A percentile compares a stretch with the other conserved stretches of the same genome.
Conservation (phyloP, 805 yeast genomes). For the Hanseniaspora nectarophila region DNA sequence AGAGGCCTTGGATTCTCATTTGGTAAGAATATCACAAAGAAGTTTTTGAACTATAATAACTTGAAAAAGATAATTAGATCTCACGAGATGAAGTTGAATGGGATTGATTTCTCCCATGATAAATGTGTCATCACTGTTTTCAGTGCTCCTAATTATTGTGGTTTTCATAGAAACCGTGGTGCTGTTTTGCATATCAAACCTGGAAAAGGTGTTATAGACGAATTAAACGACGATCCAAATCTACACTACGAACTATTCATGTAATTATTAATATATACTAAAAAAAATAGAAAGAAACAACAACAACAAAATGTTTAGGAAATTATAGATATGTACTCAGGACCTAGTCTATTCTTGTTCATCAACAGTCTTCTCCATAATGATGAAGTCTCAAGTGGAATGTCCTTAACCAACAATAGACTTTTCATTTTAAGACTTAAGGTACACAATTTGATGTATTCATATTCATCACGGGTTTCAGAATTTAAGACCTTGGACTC, state of each 20-base stretch:
- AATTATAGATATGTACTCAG: slow-evolving; percentile 20
- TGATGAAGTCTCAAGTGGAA: not conserved
- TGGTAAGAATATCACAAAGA: slow-evolving; percentile 86
- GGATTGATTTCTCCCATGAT: slow-evolving; percentile 77
- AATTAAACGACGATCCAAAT: slow-evolving; percentile 35
- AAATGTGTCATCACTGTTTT: slow-evolving; percentile 86
- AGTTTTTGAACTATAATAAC: slow-evolving; percentile 60
- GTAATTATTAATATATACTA: not conserved
- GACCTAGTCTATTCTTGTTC: slow-evolving; percentile 24
- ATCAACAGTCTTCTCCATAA: slow-evolving; percentile 18
- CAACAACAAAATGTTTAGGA: too few species aligned
- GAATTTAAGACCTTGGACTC: slow-evolving; percentile 3
- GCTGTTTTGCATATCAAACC: slow-evolving; percentile 65
- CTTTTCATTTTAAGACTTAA: slow-evolving; percentile 1
- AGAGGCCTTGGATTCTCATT: slow-evolving; percentile 94
- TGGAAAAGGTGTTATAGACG: slow-evolving; percentile 28
- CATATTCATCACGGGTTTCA: not conserved
- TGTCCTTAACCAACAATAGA: not conserved
- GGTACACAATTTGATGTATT: not conserved
- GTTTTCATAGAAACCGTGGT: slow-evolving; percentile 78
- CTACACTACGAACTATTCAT: slow-evolving; percentile 47
- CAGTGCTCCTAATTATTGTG: slow-evolving; percentile 97
- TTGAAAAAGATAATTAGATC: slow-evolving; percentile 77
- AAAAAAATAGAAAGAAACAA: too few species aligned
- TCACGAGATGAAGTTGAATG: slow-evolving; percentile 89